Conservation (phyloP, 2,329 filamentous ascomycete species). For the Phyllosticta capitalensis region DNA sequence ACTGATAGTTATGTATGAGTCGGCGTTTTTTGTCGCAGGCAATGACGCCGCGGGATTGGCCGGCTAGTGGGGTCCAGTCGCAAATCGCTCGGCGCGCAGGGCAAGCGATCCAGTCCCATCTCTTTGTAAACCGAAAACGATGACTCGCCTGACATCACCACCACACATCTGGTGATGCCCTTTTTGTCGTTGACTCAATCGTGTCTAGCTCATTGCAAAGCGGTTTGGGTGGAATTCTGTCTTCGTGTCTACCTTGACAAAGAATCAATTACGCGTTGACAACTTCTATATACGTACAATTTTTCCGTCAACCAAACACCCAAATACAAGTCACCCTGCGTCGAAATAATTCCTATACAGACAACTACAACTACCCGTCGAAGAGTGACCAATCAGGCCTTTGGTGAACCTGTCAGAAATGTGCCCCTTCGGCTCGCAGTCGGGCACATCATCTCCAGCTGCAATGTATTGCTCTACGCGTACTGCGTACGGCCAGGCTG, state of each 20-base stretch:
- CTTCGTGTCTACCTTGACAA: neutral
- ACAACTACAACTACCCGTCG: slow-evolving; percentile 33
- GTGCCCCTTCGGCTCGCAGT: slow-evolving; percentile 39
- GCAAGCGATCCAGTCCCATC: neutral
- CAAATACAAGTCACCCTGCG: neutral
- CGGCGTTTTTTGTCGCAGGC: neutral
- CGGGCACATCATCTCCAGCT: slow-evolving; percentile 42
- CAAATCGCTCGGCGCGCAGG: neutral
- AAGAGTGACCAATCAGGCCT: slow-evolving; percentile 9
- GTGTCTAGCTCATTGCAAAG: neutral
- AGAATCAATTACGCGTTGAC: neutral
- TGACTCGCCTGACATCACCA: neutral
- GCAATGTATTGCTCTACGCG: slow-evolving; percentile 44
- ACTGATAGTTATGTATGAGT: neutral
- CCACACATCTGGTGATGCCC: neutral
- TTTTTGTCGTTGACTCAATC: neutral
- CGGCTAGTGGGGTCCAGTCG: neutral
- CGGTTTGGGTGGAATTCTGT: neutral
- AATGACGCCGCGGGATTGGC: neutral
- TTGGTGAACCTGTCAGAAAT: slow-evolving; percentile 27
- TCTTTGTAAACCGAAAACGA: neutral
- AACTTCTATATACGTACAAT: neutral
- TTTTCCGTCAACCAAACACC: neutral
- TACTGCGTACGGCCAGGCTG: slow-evolving; percentile 51
- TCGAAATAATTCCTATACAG: slow-evolving; percentile 33